These are phyloP conservation scores for Piper longum DNA, from an alignment of 164 flowering plant genomes.

Conservation along the genomic window DNA sequence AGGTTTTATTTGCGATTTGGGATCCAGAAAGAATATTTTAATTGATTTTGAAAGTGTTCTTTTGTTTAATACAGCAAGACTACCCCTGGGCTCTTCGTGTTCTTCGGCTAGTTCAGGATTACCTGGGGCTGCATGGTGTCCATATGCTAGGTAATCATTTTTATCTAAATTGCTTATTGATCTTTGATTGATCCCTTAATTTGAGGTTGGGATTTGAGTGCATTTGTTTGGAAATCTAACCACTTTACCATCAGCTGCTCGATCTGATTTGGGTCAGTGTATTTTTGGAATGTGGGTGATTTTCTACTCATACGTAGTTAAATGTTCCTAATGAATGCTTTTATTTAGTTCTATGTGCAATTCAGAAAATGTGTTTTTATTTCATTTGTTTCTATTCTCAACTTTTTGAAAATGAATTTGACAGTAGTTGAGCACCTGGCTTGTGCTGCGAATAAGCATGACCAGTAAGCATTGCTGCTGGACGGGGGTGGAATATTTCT, in stretches of 20 bases:
- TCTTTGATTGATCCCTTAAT: not conserved
- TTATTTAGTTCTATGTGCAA: not conserved
- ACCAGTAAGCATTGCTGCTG: slow-evolving; percentile 30
- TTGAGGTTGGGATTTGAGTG: not conserved
- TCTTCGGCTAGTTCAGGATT: slow-evolving; percentile 56
- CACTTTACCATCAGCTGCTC: no score
- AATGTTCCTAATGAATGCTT: no score
- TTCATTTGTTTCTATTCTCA: slow-evolving; percentile 1
- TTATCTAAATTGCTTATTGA: not conserved
- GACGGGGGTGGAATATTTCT: slow-evolving; percentile 45
- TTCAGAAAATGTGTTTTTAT: not conserved
- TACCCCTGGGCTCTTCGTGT: slow-evolving; percentile 53
- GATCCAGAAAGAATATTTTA: no score
- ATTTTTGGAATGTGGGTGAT: no score
- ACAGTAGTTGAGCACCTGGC: slow-evolving; percentile 44
- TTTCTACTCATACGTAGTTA: no score
- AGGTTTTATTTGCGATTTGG: no score
- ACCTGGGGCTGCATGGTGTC: slow-evolving; percentile 46
- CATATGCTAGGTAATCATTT: slow-evolving; percentile 41
- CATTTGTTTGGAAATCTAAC: no score
- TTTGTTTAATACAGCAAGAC: slow-evolving; percentile 29
- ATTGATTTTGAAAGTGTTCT: slow-evolving; percentile 1
- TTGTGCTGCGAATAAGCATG: slow-evolving; percentile 37
- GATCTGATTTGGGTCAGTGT: no score
- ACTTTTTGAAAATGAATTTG: not conserved